Evolutionary conservation across 2,329 filamentous ascomycete species (phyloP), one percentile per base, ranked within the genome.

Genomic region (Aspergillus intermedius): DNA sequence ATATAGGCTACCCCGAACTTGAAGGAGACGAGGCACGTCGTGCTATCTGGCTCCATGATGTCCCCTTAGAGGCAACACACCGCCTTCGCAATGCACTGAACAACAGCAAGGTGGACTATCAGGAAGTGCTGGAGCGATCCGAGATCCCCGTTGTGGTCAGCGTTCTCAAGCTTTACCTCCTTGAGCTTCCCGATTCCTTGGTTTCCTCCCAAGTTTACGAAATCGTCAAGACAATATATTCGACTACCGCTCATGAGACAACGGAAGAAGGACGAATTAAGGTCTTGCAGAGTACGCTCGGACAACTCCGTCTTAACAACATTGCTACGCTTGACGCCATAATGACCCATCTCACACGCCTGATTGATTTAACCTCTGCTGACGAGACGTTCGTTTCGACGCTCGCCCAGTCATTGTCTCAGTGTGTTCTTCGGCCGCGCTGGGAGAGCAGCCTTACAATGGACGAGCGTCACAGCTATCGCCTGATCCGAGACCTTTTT

Each of bases 201-300:
- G 91, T 98, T 53, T 97, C 93, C 49, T 95, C 90, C 37, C 91
- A 97, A 67, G 90, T 98, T 50, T 98, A 98, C 69, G 94, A 98
- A 73, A 97, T 98, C 64, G 85, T 98, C 66, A 91, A 95, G 73
- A 97, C 90, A 2, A 94, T 98, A 56, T 98, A 98, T 74, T 85
- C 83, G 42, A 90, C 87, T 12, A 85, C 89, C 10, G 78, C 86
- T 42, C 80, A 86, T 39, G 88, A 95, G 49, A 80, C 82, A 13
- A 83, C 84, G 3, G 88, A 95, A 59, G 78, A 83, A 45, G 84
- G 88, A 10, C 87, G 93, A 46, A 80, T 98, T 55, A 86, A 90
- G 47, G 89, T 97, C 52, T 81, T 98, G 30, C 93, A 98, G 69
- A 95, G 93, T 60, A 97, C 93, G 0, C 84, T 98, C 48, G 91